These are phyloP conservation scores for Teratosphaeria zuluensis DNA, from an alignment of 2,329 filamentous ascomycete species.

Conservation along the genomic window DNA sequence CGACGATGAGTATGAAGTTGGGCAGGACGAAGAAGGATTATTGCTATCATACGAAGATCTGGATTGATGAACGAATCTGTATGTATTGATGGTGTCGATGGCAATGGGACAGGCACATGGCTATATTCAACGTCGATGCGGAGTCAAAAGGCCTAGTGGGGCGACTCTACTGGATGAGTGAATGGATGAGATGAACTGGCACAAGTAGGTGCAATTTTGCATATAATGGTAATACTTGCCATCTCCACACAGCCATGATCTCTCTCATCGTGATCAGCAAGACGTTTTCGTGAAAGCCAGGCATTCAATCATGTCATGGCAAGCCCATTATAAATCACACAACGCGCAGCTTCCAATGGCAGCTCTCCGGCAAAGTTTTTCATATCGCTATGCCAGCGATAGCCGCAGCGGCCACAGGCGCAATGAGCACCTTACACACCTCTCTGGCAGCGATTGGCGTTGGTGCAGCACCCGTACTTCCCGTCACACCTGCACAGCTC, in stretches of 20 bases:
- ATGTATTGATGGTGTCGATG: not conserved
- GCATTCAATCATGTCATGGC: too few relatives aligned
- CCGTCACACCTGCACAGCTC: not conserved
- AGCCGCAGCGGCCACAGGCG: slow-evolving; percentile 4
- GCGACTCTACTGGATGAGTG: not conserved
- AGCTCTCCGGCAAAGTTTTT: not conserved
- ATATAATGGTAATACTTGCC: not conserved
- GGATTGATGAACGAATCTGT: not conserved
- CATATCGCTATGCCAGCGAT: slow-evolving; percentile 1
- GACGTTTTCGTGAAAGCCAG: too few relatives aligned
- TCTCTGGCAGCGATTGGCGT: not conserved
- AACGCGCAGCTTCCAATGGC: not conserved
- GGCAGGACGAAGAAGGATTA: not conserved
- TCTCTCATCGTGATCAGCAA: too few relatives aligned
- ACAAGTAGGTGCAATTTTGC: not conserved
- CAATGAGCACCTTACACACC: slow-evolving; percentile 7
- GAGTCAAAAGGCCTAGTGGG: not conserved
- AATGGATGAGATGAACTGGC: not conserved
- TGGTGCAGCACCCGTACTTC: not conserved
- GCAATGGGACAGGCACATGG: not conserved
- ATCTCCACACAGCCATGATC: not conserved
- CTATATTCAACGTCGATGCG: not conserved
- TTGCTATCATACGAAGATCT: not conserved
- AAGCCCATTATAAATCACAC: not conserved
- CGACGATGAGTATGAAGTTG: not conserved